Conservation (phyloP, 1,284 basidiomycete species). For the Austroboletus niveus region DNA sequence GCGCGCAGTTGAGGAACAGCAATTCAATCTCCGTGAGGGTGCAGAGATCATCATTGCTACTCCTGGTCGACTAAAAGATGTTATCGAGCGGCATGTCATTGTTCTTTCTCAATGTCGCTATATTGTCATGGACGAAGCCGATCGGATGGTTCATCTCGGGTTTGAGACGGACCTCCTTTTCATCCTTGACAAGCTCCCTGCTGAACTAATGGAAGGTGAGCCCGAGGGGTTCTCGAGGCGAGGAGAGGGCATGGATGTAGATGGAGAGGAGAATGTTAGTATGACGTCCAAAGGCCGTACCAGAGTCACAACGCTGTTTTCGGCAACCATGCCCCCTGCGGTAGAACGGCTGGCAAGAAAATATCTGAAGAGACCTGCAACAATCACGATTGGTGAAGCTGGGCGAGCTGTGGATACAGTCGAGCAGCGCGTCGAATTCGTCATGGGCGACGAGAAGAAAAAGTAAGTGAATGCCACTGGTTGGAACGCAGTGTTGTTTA, state of each 20-base stretch:
- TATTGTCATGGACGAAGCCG: constrained; percentile 99
- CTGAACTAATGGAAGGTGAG: constrained; percentile 84
- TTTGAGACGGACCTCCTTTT: constrained; percentile 95
- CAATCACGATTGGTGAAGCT: constrained; percentile 97
- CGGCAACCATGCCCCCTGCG: constrained; percentile 96
- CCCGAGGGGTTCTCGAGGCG: constrained; percentile 42
- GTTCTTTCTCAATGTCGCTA: constrained; percentile 97
- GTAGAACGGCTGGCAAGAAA: constrained; percentile 94
- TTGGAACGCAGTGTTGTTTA: constrained; percentile 7
- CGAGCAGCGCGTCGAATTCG: constrained; percentile 94
- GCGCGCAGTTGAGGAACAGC: constrained; percentile 94
- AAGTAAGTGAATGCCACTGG: constrained; percentile 48
- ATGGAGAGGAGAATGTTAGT: constrained; percentile 40
- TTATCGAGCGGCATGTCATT: constrained; percentile 92
- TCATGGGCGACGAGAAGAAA: constrained; percentile 91
- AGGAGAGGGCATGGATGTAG: constrained; percentile 53
- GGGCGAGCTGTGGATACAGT: constrained; percentile 98
- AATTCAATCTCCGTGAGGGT: constrained; percentile 92
- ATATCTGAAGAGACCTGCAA: constrained; percentile 89
- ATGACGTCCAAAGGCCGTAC: constrained; percentile 71
- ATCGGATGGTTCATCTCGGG: constrained; percentile 97
- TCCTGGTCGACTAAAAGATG: constrained; percentile 95
- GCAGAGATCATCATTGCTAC: constrained; percentile 99
- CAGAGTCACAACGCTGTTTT: constrained; percentile 91
- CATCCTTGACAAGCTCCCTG: constrained; percentile 91